Conservation (phyloP, 768 basidiomycete genomes). For the Hygrocybe coccinea region DNA sequence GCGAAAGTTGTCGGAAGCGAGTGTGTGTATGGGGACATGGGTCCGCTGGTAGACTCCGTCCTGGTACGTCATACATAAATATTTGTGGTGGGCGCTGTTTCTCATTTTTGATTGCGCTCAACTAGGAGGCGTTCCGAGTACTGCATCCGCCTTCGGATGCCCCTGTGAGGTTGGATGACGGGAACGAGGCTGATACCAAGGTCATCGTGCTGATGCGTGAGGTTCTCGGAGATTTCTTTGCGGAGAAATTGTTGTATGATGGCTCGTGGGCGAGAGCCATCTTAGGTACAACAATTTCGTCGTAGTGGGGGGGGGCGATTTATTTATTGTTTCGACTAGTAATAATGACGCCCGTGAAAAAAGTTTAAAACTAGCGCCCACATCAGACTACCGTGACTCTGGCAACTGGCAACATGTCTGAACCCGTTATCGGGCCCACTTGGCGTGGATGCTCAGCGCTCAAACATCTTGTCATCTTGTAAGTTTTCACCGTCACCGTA, state of each 20-base stretch:
- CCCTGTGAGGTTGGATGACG: slow-evolving; percentile 48
- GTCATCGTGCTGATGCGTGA: slow-evolving; percentile 46
- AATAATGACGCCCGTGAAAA: too few relatives aligned
- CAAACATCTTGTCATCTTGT: slow-evolving; percentile 51
- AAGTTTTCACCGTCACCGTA: slow-evolving; percentile 17
- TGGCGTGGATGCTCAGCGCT: slow-evolving; percentile 46
- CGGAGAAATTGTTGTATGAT: slow-evolving; percentile 51
- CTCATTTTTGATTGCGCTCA: background rate
- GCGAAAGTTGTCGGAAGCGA: slow-evolving; percentile 71
- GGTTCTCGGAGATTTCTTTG: slow-evolving; percentile 59
- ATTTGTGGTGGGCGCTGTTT: background rate
- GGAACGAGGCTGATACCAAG: slow-evolving; percentile 44
- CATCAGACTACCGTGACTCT: too few relatives aligned
- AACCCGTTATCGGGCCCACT: slow-evolving; percentile 12
- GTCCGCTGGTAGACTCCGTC: slow-evolving; percentile 51
- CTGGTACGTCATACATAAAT: slow-evolving; percentile 41
- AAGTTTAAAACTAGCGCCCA: too few relatives aligned
- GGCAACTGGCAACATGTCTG: background rate
- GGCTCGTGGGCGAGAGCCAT: slow-evolving; percentile 62
- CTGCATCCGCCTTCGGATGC: slow-evolving; percentile 55
- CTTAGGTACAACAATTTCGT: slow-evolving; percentile 26
- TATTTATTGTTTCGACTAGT: too few relatives aligned
- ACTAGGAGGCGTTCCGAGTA: slow-evolving; percentile 57
- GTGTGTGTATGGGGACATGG: slow-evolving; percentile 40
- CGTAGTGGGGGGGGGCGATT: too few relatives aligned